Evolutionary conservation across 768 basidiomycete species (phyloP), one percentile per base, ranked within the genome.

Genomic region (Lentinula sp.): DNA sequence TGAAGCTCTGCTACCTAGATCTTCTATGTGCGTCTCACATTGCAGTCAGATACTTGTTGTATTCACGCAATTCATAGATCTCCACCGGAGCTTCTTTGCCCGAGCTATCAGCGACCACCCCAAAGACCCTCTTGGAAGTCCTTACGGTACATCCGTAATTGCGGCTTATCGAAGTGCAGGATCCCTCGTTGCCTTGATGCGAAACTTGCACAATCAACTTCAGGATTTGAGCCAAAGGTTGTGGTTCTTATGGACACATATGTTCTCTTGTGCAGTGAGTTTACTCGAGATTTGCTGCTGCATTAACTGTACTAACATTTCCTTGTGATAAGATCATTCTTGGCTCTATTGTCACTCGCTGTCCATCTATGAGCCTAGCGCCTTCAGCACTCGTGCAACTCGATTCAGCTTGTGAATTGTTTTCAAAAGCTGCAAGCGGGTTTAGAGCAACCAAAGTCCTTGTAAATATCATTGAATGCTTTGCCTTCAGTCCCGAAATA

Each of bases 301-400:
- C n/a, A 18, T 39, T 20, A 32, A 54, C 63, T 61, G 45, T 52
- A 68, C 28, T 41, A 36, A 37, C 46, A 16, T 52, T 53, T 43
- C 60, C 43, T 66, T 28, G 59, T 28, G 28, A 28, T 28, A 61
- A 85, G 86, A 89, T 90, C 63, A 77, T 90, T 55, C 73, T 90
- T 51, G 88, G 88, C 39, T 87, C 87, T 20, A 87, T 90, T 39
- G 88, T 90, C 10, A 90, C 88, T 16, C 79, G 87, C 55, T 90
- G 88, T 71, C 88, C 88, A 10, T 90, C 88, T 16, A 88, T 90
- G 83, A 88, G 87, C 65, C 72, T 90, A 62, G 88, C 88, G 20
- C 85, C 87, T 16, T 90, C 88, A 23, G 88, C 88, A 4, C 79
- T 90, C 8, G 79, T 83, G 7, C 88, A 90, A 66, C 74, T 90